Evolutionary conservation across 2,329 filamentous ascomycete species (phyloP).

Genomic region (Botrytis porri): DNA sequence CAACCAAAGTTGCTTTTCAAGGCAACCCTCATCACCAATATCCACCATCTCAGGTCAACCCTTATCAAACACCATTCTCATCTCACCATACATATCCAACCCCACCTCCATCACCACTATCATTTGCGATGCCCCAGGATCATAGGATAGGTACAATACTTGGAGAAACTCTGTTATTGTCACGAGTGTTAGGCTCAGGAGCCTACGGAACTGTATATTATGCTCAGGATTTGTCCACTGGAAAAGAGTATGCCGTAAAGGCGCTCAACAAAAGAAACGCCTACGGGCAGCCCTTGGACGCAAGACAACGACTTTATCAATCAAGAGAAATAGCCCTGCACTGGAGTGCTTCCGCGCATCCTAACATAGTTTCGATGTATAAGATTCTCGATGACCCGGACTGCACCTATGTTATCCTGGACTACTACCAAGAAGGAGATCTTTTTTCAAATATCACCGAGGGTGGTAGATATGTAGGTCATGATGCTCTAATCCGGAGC

Average conservation of each 20-base stretch:
- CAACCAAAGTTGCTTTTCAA: conserved; percentile 10
- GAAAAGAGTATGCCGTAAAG: conserved; percentile 89
- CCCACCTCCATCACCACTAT: conserved; percentile 14
- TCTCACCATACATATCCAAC: conserved; percentile 6
- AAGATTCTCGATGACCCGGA: conserved; percentile 90
- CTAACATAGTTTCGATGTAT: conserved; percentile 88
- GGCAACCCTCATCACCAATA: conserved; percentile 5
- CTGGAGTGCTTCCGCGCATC: conserved; percentile 81
- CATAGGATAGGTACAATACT: conserved; percentile 79
- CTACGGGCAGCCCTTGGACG: conserved; percentile 69
- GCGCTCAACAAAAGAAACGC: conserved; percentile 87
- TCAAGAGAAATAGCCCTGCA: conserved; percentile 90
- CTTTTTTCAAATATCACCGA: conserved; percentile 98
- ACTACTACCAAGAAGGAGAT: conserved; percentile 96
- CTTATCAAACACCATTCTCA: background rate
- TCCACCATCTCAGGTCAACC: background rate
- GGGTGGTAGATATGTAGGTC: conserved; percentile 85
- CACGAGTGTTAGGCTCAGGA: conserved; percentile 82
- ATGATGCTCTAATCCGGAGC: conserved; percentile 81
- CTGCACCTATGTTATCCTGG: conserved; percentile 93
- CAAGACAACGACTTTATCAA: conserved; percentile 84
- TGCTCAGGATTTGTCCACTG: conserved; percentile 69
- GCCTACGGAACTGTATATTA: conserved; percentile 96
- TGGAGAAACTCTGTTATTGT: conserved; percentile 67
- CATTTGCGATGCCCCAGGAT: conserved; percentile 53